Evolutionary conservation across 1,284 basidiomycete species (phyloP), one percentile per base, ranked within the genome.

Genomic region (Fistulinella cinereoalba): DNA sequence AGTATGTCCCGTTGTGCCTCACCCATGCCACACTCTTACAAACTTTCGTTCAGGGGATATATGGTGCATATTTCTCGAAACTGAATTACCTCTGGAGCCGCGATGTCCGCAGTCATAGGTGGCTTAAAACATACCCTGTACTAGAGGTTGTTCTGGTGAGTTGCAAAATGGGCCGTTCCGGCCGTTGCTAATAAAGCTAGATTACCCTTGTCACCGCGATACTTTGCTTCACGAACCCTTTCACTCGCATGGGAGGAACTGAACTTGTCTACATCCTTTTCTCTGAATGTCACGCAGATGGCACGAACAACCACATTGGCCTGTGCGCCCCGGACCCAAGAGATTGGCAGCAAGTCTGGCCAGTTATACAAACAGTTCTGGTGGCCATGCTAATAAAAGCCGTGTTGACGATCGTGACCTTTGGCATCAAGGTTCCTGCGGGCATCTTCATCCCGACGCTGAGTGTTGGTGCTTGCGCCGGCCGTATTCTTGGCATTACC

Each of bases 361-460:
- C 82, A 0, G 79, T 96, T 25, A 73, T 88, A 36, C 70, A 69
- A 27, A 76, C 83, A 5, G 80, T 98, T 50, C 70, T 80, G 19
- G 71, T 83, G 22, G 89, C 93, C 1, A 76, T 96, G 66, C 39
- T 93, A 38, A 82, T 94, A 57, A 95, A 95, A 67, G 88, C 84
- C 1, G 76, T 74, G 1, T 70, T 98, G 47, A 97, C 94, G 0
- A 76, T 96, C 46, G 76, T 97, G 37, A 98, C 95, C 0, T 99
- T 98, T 55, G 95, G 95, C 3, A 92, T 97, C 70, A 92, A 89
- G 61, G 62, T 97, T 4, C 93, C 93, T 13, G 94, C 95, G 5
- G 96, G 96, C 2, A 96, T 99, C 57, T 99, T 99, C 69, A 92
- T 99, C 23, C 96, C 97, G 0, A 93, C 94, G 0, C 80, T 99